phyloP scores from a whole-genome alignment of 306 rosid species.

The Datisca glomerata region DNA sequence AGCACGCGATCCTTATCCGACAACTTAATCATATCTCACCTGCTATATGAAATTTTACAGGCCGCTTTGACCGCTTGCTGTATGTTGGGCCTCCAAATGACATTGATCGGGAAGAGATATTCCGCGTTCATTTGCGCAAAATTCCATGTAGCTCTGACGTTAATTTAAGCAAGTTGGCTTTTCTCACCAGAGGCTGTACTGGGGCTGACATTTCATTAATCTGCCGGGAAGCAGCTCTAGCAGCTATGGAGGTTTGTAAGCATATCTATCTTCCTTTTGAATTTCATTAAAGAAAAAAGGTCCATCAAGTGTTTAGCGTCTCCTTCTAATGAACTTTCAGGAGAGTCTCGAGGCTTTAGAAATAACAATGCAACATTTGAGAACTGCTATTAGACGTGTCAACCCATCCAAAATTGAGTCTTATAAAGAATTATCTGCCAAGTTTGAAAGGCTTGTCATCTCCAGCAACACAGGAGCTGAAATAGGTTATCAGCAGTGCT shows the following conservation, averaged over 20 bases:
- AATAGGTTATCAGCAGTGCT: slow-evolving; percentile 12
- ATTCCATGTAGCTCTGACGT: slow-evolving; percentile 61
- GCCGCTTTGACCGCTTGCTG: slow-evolving; percentile 81
- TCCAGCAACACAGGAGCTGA: slow-evolving; percentile 28
- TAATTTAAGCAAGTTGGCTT: slow-evolving; percentile 42
- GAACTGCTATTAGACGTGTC: slow-evolving; percentile 42
- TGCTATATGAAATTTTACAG: slow-evolving; percentile 22
- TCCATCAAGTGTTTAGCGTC: slow-evolving; percentile 6
- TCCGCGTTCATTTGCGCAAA: slow-evolving; percentile 58
- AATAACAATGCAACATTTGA: slow-evolving; percentile 64
- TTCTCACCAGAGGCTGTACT: slow-evolving; percentile 55
- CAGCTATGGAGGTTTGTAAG: slow-evolving; percentile 70
- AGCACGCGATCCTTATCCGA: too few species aligned
- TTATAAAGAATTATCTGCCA: slow-evolving; percentile 47
- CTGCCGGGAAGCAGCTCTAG: slow-evolving; percentile 79
- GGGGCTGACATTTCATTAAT: slow-evolving; percentile 80
- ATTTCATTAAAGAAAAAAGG: slow-evolving; percentile 6
- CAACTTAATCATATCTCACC: background rate
- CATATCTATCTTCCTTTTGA: slow-evolving; percentile 7
- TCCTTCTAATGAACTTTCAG: slow-evolving; percentile 22
- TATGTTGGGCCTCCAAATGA: slow-evolving; percentile 86
- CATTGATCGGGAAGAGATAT: slow-evolving; percentile 74
- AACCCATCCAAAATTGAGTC: slow-evolving; percentile 54
- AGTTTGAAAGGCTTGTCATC: slow-evolving; percentile 60
- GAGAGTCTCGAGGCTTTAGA: slow-evolving; percentile 54